Percentiles rank a stretch among this genome's conserved stretches.
Conservation (phyloP, 2,329 filamentous ascomycete genomes). For the Ascochyta pisi region DNA sequence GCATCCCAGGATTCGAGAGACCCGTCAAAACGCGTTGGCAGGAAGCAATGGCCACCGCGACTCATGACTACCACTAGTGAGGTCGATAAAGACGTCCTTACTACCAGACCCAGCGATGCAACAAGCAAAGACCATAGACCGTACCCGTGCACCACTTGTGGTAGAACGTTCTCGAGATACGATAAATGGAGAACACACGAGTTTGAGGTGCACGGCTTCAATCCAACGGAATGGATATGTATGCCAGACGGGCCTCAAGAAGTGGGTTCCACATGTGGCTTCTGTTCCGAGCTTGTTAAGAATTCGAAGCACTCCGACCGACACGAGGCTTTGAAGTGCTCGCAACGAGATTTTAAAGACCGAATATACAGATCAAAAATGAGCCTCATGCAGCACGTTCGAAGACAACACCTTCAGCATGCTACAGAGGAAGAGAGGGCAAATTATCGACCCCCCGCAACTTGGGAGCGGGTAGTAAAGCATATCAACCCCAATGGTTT, state of each 20-base stretch:
- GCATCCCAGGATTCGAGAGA: not conserved
- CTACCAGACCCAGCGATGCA: not conserved
- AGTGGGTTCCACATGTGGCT: not conserved
- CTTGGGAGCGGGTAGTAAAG: not conserved
- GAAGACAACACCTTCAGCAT: not conserved
- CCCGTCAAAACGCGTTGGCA: not conserved
- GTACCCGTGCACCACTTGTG: not conserved
- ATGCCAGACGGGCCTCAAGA: not conserved
- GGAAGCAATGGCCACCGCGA: not conserved
- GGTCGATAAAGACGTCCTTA: not conserved
- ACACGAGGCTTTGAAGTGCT: not conserved
- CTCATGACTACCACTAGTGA: not conserved
- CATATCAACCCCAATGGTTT: slow-evolving; percentile 7
- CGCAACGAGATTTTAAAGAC: not conserved
- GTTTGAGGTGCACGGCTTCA: not conserved
- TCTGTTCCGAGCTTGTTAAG: not conserved
- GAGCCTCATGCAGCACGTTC: not conserved
- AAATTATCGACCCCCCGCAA: not conserved
- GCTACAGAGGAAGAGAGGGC: not conserved
- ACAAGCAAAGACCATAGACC: not conserved
- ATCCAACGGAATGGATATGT: not conserved
- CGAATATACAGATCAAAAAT: not conserved
- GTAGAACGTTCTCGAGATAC: not conserved
- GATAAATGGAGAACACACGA: not conserved
- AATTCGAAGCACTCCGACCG: not conserved